Base-by-base conservation (phyloP, 768 basidiomycete species). In the Boletus barrowsii region DNA sequence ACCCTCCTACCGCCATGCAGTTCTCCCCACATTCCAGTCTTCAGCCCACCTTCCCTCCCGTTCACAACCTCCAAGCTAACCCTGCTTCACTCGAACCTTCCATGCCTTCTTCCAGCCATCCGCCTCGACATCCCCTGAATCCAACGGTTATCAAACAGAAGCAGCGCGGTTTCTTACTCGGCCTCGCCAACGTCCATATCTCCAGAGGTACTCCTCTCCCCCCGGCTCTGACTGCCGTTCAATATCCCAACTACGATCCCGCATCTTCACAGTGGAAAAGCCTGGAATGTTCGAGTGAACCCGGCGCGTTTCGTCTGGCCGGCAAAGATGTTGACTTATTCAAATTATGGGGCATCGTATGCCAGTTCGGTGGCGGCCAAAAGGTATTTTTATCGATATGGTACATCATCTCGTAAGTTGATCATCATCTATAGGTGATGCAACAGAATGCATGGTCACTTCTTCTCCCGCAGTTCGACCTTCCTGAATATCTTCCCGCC, bases 301-400 rank as follows among this genome's bases (percentile, higher is more conserved):
- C 78, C 11, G 90, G 91, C 32, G 72, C 78, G 39, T 76, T 92
- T 68, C 81, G 82, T 45, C 64, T 93, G 18, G 86, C 83, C 3
- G 88, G 87, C 17, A 86, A 80, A 67, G 88, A 91, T 60, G 72
- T 93, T 42, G 86, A 88, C 65, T 68, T 93, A n/a, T 84, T 87
- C 69, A 87, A 78, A 63, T 71, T 93, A 10, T 92, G 86, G 84
- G 76, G 75, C 13, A 56, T 81, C 40, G 85, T 88, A 42, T 72
- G 72, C 53, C 78, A 82, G 58, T 61, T 72, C 35, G 90, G 91
- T 24, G 90, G 90, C 29, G 74, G 75, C 17, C 68, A 72, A 57
- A 81, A 78, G 63, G 90, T 90, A 72, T 63, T 80, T 73, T 49
- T 18, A 41, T 62, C 54, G 43, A 47, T 49, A 24, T 44, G 54